Evolutionary conservation across 257 asterid species (phyloP), one percentile per base, ranked within the genome.

Genomic region (Thymus mandschuricus): DNA sequence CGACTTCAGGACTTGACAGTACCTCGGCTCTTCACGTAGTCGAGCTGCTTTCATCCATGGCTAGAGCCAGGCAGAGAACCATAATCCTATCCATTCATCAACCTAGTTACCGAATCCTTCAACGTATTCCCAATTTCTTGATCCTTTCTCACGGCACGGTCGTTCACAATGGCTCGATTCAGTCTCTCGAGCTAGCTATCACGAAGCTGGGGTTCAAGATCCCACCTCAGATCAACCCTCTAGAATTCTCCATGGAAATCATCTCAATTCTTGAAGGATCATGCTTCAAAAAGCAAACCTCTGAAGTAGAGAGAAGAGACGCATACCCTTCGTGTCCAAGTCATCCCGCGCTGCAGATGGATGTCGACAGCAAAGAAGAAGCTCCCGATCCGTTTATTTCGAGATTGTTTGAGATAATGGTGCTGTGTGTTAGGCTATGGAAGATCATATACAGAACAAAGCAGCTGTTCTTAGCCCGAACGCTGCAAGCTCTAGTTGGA

Each of bases 1-100:
- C 96, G 8, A 92, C 98, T 69, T 92, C 97, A 4, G 97, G 97
- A 34, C 84, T 92, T 1, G 97, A 92, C 60, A 86, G 96, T 84
- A 86, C 86, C 79, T 89, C 96, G 11, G 96, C 97, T n/a, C 92
- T 92, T 77, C 96, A 87, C 54, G 96, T 92, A 6, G 80, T 89
- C 27, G 90, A 86, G 74, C 66, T 89, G 70, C 90, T 92, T 40
- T 86, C 95, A 1, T 83, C 89, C 44, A 87, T 92, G 92, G 96
- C 96, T 3, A 79, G 82, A 78, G 69, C 88, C 48, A 85, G 84
- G 75, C 79, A 75, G 21, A 86, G 96, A 76, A 88, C 84, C 8
- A 77, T 92, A 61, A 78, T 92, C 8, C 44, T 92, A 41, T 87
- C 97, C 2, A 87, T 89, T 66, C 96, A 92, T 71, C 97, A 92